Evolutionary conservation across 2,329 filamentous ascomycete genomes (phyloP).

Genomic region (Colletotrichum tropicale): DNA sequence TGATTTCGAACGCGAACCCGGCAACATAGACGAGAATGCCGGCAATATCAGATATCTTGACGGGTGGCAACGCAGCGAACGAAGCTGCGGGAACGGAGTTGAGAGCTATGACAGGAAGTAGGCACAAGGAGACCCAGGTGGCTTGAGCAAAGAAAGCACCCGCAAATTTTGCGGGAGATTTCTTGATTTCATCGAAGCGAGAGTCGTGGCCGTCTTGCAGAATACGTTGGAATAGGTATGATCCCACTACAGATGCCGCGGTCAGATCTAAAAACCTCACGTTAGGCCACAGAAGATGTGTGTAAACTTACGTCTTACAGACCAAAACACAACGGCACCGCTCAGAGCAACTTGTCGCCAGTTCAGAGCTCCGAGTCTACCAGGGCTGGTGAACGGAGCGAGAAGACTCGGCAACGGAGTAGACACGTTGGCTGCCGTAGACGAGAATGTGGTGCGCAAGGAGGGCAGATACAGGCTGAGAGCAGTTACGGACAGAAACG

Average conservation of each 20-base stretch:
- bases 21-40: conserved; percentile 62
- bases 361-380: conserved; percentile 51
- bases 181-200: conserved; percentile 47
- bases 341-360: conserved; percentile 59
- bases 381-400: conserved; percentile 45
- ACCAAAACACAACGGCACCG: conserved; percentile 57
- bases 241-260: conserved; percentile 53
- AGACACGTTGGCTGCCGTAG: conserved; percentile 33
- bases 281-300: background rate
- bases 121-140: conserved; percentile 70
- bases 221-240: conserved; percentile 68
- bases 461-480: conserved; percentile 66
- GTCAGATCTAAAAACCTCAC: background rate
- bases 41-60: conserved; percentile 58
- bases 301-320: conserved; percentile 55
- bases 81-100: conserved; percentile 64
- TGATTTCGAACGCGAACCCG: conserved; percentile 64
- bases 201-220: conserved; percentile 62
- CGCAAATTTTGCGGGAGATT: conserved; percentile 37
- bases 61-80: conserved; percentile 50
- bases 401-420: conserved; percentile 52
- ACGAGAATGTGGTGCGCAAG: conserved; percentile 55
- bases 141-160: conserved; percentile 59
- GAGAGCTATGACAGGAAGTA: conserved; percentile 67
- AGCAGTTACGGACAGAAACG: conserved; percentile 68